A percentile compares a stretch with the other conserved stretches of the same genome.
Evolutionary conservation across 371 early-diverging fungal species (phyloP).

Genomic region (Capillidium rhysosporum): DNA sequence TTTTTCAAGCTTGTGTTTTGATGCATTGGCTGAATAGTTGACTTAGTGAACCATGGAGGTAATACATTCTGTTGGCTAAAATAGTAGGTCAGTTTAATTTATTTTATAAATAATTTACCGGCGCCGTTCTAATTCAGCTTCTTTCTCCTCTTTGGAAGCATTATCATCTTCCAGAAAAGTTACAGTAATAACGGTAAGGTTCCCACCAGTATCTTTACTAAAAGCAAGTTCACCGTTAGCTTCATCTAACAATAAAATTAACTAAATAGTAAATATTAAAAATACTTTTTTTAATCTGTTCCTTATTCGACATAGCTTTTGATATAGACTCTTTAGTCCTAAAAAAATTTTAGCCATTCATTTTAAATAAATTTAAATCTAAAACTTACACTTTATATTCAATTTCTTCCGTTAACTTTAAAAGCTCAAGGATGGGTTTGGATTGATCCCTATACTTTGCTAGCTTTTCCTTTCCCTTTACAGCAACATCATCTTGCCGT

Average conservation of each 20-base stretch:
- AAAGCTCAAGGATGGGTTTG: conserved; percentile 52
- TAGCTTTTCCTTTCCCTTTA: conserved; percentile 8
- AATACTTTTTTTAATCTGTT: conserved; percentile 1
- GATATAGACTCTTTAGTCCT: conserved; percentile 3
- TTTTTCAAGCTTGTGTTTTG: background rate
- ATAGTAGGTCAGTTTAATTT: background rate
- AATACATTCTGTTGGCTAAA: conserved; percentile 4
- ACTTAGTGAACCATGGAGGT: conserved; percentile 2
- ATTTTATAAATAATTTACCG: conserved; percentile 4
- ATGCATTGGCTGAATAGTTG: conserved; percentile 1
- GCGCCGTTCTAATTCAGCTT: conserved; percentile 47
- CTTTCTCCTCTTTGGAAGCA: conserved; percentile 38
- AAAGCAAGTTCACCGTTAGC: conserved; percentile 29
- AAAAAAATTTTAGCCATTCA: background rate
- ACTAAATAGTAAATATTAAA: background rate
- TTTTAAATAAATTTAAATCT: background rate
- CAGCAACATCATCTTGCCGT: conserved; percentile 32
- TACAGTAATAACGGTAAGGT: conserved; percentile 51
- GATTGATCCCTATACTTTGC: conserved; percentile 55
- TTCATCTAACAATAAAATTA: conserved; percentile 8
- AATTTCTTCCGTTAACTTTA: conserved; percentile 61
- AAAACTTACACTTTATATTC: conserved; percentile 35
- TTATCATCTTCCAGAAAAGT: conserved; percentile 57
- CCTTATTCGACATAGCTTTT: conserved; percentile 2
- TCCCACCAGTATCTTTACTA: conserved; percentile 50